Conservation (phyloP, 306 rosid species). For the Vigna mungo region DNA sequence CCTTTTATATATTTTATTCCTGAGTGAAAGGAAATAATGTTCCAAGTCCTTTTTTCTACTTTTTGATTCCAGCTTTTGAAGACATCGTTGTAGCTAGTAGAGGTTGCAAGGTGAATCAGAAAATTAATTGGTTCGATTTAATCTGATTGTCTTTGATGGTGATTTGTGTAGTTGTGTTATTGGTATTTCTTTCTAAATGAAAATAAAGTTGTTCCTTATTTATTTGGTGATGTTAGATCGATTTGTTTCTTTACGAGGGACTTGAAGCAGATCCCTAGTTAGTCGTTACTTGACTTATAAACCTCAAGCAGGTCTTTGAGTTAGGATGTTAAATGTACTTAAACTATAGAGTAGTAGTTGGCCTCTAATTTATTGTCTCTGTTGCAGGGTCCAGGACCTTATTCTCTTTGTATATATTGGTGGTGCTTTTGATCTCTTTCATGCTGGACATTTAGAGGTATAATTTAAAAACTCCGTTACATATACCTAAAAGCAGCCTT, state of each 20-base stretch:
- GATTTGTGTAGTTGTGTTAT: constrained; percentile 29
- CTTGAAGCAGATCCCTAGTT: constrained; percentile 31
- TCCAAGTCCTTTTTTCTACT: not conserved
- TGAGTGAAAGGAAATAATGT: not conserved
- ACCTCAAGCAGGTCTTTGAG: constrained; percentile 36
- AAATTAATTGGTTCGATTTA: too few species aligned
- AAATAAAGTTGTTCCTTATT: constrained; percentile 36
- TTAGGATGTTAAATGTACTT: too few species aligned
- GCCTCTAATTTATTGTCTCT: constrained; percentile 19
- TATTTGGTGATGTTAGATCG: constrained; percentile 37
- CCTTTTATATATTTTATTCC: not conserved
- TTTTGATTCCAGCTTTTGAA: constrained; percentile 23
- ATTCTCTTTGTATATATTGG: constrained; percentile 94
- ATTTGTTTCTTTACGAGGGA: not conserved
- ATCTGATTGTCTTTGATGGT: not conserved
- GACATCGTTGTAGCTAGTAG: constrained; percentile 35
- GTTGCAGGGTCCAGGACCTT: constrained; percentile 92
- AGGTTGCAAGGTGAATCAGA: constrained; percentile 10
- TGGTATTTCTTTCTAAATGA: not conserved
- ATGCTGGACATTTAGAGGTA: constrained; percentile 98
- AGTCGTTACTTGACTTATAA: constrained; percentile 49
- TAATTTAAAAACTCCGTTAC: constrained; percentile 11
- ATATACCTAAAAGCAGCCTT: not conserved
- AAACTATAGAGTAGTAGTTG: too few species aligned
- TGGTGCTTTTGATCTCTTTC: constrained; percentile 99